A percentile compares a stretch with the other conserved stretches of the same genome.
Evolutionary conservation across 441 rosid genomes (phyloP).

Genomic region (Pelargonium myrrhifolium): DNA sequence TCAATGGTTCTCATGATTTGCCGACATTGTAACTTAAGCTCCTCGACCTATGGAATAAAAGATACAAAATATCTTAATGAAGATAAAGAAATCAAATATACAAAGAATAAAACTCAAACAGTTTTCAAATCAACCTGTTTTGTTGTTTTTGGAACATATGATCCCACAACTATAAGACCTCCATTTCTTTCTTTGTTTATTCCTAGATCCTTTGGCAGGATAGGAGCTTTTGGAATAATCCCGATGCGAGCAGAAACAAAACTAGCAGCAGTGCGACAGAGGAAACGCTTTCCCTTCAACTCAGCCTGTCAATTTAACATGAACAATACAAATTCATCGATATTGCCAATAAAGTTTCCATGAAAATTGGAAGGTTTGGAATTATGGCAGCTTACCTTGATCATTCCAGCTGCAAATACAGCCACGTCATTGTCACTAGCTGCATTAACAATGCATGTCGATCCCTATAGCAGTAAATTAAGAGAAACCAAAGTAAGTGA

Average conservation of each 20-base stretch:
- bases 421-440: conserved; percentile 92
- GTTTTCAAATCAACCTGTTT: conserved; percentile 44
- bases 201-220: conserved; percentile 73
- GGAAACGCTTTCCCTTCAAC: conserved; percentile 68
- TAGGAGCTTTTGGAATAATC: conserved; percentile 66
- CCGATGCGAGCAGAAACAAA: conserved; percentile 88
- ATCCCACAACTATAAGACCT: conserved; percentile 85
- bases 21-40: conserved; percentile 61
- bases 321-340: conserved; percentile 10
- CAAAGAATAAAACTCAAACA: conserved; percentile 13
- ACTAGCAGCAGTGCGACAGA: conserved; percentile 97
- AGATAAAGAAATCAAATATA: background rate
- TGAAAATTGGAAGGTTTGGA: conserved; percentile 3
- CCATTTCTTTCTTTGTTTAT: conserved; percentile 51
- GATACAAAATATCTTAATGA: background rate
- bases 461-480: conserved; percentile 43
- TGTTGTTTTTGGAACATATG: conserved; percentile 96
- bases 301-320: conserved; percentile 60
- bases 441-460: conserved; percentile 90
- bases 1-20: conserved; percentile 56
- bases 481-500: conserved; percentile 15
- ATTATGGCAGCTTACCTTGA: conserved; percentile 42
- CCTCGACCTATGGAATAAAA: conserved; percentile 51
- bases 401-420: conserved; percentile 91
- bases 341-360: conserved; percentile 1